Evolutionary conservation across 306 rosid species (phyloP), one percentile per base, ranked within the genome.

Genomic region (Lablab purpureus): DNA sequence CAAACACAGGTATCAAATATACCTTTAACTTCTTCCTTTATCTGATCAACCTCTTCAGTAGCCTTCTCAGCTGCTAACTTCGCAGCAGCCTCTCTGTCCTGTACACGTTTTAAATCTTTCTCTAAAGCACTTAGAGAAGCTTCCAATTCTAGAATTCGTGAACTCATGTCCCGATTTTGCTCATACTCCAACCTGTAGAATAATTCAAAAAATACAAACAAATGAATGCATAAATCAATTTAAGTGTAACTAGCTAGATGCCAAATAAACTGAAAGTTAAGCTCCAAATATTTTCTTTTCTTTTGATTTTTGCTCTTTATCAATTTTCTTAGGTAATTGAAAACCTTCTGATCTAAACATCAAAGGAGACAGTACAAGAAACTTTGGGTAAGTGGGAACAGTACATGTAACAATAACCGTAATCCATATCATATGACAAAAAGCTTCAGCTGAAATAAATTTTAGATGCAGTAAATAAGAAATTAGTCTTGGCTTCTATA

Each of bases 181-280:
- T 96, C 99, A 88, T 96, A 96, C 83, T 93, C 98, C 89, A 96
- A 87, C 89, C 99, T 95, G 80, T 23, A 78, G 17, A 81, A 43
- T 58, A 79, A 73, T 73, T 58, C 28, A 78, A 81, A 47, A 27
- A 23, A 80, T 23, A 45, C 13, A n/a, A 68, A 74, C 23, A 75
- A 75, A 81, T 36, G 19, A 70, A 55, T 56, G 76, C 49, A 56
- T 22, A 13, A 21, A 73, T 37, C 10, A 71, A 15, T 34, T 51
- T 45, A 75, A 69, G 18, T 52, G 43, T 46, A 75, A 79, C 71
- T 43, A 52, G 65, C 66, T 66, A 23, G 66, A 68, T n/a, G 15
- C 43, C 21, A 41, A 64, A 18, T 17, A 28, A 36, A 54, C 46
- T 46, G 60, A 67, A 80, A 81, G 58, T 40, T 18, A 37, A 45